These are phyloP conservation scores for Strigomonas culicis DNA, from an alignment of 208 protist species.

Conservation along the genomic window DNA sequence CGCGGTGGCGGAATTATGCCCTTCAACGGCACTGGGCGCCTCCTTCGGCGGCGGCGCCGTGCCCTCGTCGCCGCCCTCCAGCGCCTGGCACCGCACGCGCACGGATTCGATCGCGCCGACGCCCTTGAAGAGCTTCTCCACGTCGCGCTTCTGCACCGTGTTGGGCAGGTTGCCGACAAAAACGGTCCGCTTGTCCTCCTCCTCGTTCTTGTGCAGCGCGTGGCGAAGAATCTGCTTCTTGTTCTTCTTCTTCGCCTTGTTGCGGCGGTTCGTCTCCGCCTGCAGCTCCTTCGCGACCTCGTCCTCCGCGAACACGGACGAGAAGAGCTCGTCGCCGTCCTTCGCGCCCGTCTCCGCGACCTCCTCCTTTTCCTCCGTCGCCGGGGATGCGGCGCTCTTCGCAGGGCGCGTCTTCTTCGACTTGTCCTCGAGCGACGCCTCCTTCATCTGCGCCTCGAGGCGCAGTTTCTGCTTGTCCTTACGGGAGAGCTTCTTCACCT, in stretches of 20 bases:
- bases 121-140: conserved; percentile 77
- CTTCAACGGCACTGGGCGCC: background rate
- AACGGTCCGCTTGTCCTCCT: conserved; percentile 84
- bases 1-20: background rate
- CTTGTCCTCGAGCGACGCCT: background rate
- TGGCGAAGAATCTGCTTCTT: conserved; percentile 73
- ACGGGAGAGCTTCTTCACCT: conserved; percentile 81
- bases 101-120: conserved; percentile 76
- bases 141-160: conserved; percentile 56
- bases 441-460: conserved; percentile 2
- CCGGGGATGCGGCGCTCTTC: no score
- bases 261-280: conserved; percentile 22
- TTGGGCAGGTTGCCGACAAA: conserved; percentile 91
- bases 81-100: conserved; percentile 72
- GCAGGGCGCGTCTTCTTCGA: conserved; percentile 7
- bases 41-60: conserved; percentile 1
- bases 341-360: conserved; percentile 1
- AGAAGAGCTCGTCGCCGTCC: conserved; percentile 27
- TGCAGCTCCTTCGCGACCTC: conserved; percentile 24
- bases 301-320: conserved; percentile 43
- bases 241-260: conserved; percentile 28
- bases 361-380: conserved; percentile 9
- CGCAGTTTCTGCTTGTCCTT: conserved; percentile 64
- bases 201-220: conserved; percentile 72
- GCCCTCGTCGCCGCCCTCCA: conserved; percentile 26